Percentiles rank a stretch among this genome's conserved stretches.
phyloP scores from a whole-genome alignment of 2,329 filamentous ascomycete species.

The Xylaria sp. region DNA sequence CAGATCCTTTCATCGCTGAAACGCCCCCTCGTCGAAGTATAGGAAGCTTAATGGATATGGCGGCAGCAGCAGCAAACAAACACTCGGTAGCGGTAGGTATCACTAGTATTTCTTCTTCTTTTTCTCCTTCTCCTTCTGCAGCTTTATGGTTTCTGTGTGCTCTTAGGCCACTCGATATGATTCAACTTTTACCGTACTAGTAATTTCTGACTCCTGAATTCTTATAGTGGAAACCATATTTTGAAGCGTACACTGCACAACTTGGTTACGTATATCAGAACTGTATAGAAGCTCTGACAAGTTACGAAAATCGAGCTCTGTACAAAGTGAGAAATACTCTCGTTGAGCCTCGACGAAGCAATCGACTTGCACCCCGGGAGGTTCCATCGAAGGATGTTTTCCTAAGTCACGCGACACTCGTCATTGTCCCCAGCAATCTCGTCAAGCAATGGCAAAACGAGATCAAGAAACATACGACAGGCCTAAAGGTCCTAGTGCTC shows the following conservation, averaged over 20 bases:
- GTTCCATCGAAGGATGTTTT: conserved; percentile 62
- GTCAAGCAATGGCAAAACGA: conserved; percentile 86
- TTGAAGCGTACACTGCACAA: conserved; percentile 62
- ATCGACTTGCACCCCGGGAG: conserved; percentile 50
- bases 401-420: conserved; percentile 75
- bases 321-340: conserved; percentile 64
- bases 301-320: conserved; percentile 61
- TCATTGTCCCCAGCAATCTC: conserved; percentile 86
- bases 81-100: conserved; percentile 65
- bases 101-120: neutral
- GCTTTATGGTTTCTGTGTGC: neutral
- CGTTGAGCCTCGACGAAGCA: conserved; percentile 54
- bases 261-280: conserved; percentile 61
- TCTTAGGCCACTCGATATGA: too few species aligned
- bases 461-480: conserved; percentile 78
- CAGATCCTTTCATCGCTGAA: conserved; percentile 62
- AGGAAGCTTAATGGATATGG: conserved; percentile 79
- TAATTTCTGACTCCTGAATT: neutral
- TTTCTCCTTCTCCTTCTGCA: neutral
- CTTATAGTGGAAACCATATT: conserved; percentile 69
- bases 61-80: conserved; percentile 74
- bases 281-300: conserved; percentile 67
- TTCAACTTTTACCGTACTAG: neutral
- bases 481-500: conserved; percentile 73
- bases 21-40: conserved; percentile 54